Base-by-base conservation (phyloP, 1,284 basidiomycete species). In the Meira nashicola region DNA sequence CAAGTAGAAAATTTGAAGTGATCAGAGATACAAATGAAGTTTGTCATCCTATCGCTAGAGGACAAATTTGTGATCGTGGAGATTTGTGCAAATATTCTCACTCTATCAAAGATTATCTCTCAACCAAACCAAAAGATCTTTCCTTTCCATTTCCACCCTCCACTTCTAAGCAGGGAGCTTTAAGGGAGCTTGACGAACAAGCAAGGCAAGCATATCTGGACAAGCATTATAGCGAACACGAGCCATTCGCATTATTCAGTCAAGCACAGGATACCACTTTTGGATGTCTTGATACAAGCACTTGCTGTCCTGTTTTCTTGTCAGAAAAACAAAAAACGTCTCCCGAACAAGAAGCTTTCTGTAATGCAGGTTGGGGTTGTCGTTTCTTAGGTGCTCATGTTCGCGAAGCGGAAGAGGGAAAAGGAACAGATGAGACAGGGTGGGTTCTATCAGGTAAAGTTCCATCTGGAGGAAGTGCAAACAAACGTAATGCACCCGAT, bases 331-430 rank as follows among this genome's bases (percentile, higher is more conserved):
- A 6, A 1, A 25, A 25, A n/a, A 46, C 40, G 8, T 47, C 79
- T 86, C 33, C 76, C 67, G 2, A 73, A 79, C 38, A 59, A 72
- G 23, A 79, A 83, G 11, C 86, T 86, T 14, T 38, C n/a, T 60
- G 58, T 21, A 86, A 86, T 54, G 86, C 85, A 65, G 94, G 91
- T 4, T 87, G 90, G 80, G 89, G 90, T 78, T 98, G 94, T 76
- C 86, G 94, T 1, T 95, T 89, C 80, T 84, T 95, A 2, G 87
- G 88, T 11, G 86, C 84, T 0, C 94, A 97, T 47, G 68, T 76
- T 15, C 38, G 8, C 53, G 14, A 38, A 38, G 56, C 25, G 10
- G 56, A 19, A 21, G 46, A 54, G 19, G 50, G 25, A 57, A 25
- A 40, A 37, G 39, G 56, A 21, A 33, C 28, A 9, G 51, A 39